Conservation (phyloP, 108 stramenopile species). For the Licmophora abbreviata region DNA sequence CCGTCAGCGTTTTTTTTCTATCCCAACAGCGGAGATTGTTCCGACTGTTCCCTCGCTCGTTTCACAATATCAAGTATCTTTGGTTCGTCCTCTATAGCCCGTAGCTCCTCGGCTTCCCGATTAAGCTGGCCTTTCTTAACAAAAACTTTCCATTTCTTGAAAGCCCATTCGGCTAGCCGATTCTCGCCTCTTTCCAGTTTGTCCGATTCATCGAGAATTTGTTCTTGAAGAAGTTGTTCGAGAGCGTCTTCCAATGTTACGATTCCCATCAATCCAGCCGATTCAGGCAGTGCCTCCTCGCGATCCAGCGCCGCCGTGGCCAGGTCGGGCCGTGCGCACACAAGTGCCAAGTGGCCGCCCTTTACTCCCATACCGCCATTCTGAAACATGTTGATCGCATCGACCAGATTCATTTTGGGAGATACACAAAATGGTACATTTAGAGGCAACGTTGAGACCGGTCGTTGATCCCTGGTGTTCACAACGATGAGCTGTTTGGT, state of each 20-base stretch:
- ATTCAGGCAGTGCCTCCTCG: slow-evolving; percentile 39
- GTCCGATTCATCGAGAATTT: slow-evolving; percentile 75
- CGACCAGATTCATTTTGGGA: slow-evolving; percentile 59
- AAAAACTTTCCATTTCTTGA: slow-evolving; percentile 37
- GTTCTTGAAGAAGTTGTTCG: slow-evolving; percentile 70
- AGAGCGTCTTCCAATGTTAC: slow-evolving; percentile 76
- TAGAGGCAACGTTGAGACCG: slow-evolving; percentile 49
- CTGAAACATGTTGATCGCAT: slow-evolving; percentile 71
- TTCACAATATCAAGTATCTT: too few relatives aligned
- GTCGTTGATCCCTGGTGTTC: slow-evolving; percentile 42
- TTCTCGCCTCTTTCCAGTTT: slow-evolving; percentile 18
- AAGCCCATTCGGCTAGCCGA: slow-evolving; percentile 25
- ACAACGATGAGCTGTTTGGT: slow-evolving; percentile 64
- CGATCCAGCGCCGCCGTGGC: slow-evolving; percentile 37
- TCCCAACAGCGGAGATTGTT: too few relatives aligned
- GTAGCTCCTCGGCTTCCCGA: not conserved
- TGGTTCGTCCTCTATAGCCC: too few relatives aligned
- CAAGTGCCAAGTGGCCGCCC: slow-evolving; percentile 67
- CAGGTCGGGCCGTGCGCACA: slow-evolving; percentile 46
- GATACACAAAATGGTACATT: slow-evolving; percentile 46
- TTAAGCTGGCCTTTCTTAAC: slow-evolving; percentile 20
- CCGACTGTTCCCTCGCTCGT: too few relatives aligned
- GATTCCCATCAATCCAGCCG: slow-evolving; percentile 65
- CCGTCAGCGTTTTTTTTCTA: too few relatives aligned
- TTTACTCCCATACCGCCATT: slow-evolving; percentile 28